Evolutionary conservation across 495 filamentous ascomycete genomes (phyloP).

Genomic region (Podospora didyma): DNA sequence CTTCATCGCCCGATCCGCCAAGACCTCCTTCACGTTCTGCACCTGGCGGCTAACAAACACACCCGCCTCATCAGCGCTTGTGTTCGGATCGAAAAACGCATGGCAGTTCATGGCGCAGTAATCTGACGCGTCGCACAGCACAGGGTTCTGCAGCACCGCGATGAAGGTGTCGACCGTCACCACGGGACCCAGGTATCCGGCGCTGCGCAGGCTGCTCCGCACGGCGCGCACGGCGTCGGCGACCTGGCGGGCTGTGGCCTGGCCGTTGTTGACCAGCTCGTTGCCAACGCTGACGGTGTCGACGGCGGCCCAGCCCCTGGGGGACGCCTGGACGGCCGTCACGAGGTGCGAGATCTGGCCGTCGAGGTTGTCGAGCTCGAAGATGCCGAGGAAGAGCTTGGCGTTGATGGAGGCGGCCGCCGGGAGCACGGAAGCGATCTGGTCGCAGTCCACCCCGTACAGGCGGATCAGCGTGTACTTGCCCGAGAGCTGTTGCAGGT

Average conservation of each 20-base stretch:
- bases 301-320: slow-evolving; percentile 42
- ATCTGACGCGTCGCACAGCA: slow-evolving; percentile 69
- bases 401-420: slow-evolving; percentile 56
- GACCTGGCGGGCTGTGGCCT: slow-evolving; percentile 48
- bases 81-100: slow-evolving; percentile 72
- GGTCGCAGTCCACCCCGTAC: slow-evolving; percentile 79
- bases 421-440: slow-evolving; percentile 54
- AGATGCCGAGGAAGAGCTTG: slow-evolving; percentile 72
- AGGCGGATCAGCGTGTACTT: slow-evolving; percentile 62
- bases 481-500: slow-evolving; percentile 51
- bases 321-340: slow-evolving; percentile 28
- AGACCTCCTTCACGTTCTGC: slow-evolving; percentile 30
- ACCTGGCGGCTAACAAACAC: slow-evolving; percentile 58
- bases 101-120: slow-evolving; percentile 80
- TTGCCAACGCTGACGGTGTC: slow-evolving; percentile 76
- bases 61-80: slow-evolving; percentile 56
- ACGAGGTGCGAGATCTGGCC: slow-evolving; percentile 53
- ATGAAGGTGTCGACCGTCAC: slow-evolving; percentile 77
- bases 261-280: slow-evolving; percentile 66
- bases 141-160: slow-evolving; percentile 59
- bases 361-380: slow-evolving; percentile 54
- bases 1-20: slow-evolving; percentile 29
- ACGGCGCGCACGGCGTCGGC: slow-evolving; percentile 52
- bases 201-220: slow-evolving; percentile 49
- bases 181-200: slow-evolving; percentile 69